Evolutionary conservation across 768 basidiomycete genomes (phyloP), one percentile per base, ranked within the genome.

Genomic region (Tricholoma hemisulphureum): DNA sequence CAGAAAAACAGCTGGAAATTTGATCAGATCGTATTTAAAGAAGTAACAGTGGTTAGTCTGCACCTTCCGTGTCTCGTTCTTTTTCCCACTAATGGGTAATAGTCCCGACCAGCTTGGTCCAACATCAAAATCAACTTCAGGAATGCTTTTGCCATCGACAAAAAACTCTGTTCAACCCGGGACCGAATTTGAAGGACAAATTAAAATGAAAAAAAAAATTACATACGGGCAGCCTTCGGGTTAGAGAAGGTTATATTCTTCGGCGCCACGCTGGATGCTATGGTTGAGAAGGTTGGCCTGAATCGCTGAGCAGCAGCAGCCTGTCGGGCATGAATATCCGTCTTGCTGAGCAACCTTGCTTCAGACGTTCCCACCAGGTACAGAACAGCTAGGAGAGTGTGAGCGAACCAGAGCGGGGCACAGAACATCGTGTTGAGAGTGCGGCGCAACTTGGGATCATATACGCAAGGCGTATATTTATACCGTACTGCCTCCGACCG

Each of bases 1-100:
- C 89, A 91, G 73, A 91, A 91, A 75, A 87, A 91, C 14, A 90
- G 79, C 87, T 91, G 54, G n/a, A n/a, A n/a, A n/a, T n/a, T 20
- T 26, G 31, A 56, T 28, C 51, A 16, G n/a, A n/a, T n/a, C n/a
- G n/a, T n/a, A n/a, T n/a, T n/a, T n/a, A n/a, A n/a, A n/a, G n/a
- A n/a, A n/a, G n/a, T n/a, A n/a, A n/a, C n/a, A n/a, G n/a, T n/a
- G n/a, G n/a, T n/a, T 0, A 23, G 2, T 45, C 24, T 39, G 31
- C 53, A 61, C 87, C 80, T 90, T 78, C 43, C 88, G 80, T 90
- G 86, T 87, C 70, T 91, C 89, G 46, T 87, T 76, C 9, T 76
- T 41, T 10, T 76, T 71, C 29, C 67, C 66, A 60, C 86, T 89
- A 56, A 91, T 90, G 3, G 89, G 89, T 53, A 91, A 64, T 20